Percentiles rank a stretch among this genome's conserved stretches.
phyloP scores from a whole-genome alignment of 306 rosid species.

The Medicago ruthenica region DNA sequence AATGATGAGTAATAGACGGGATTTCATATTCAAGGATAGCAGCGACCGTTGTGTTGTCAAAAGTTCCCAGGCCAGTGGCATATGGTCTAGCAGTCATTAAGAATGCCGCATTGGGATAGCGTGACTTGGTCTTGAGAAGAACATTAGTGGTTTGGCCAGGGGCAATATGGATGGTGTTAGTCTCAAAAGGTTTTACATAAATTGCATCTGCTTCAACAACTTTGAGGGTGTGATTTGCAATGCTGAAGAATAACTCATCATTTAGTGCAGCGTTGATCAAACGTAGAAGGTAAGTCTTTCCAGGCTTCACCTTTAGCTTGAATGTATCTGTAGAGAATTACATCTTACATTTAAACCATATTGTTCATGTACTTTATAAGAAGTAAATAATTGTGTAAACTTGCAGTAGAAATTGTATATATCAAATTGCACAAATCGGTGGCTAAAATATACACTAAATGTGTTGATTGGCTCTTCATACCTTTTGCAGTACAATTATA shows the following conservation, averaged over 20 bases:
- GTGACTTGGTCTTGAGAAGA: slow-evolving; percentile 61
- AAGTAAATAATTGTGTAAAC: not conserved
- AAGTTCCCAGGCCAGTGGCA: slow-evolving; percentile 60
- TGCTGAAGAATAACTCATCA: slow-evolving; percentile 72
- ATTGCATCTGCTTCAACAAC: slow-evolving; percentile 73
- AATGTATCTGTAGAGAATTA: slow-evolving; percentile 57
- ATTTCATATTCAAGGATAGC: slow-evolving; percentile 26
- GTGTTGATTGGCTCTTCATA: slow-evolving; percentile 32
- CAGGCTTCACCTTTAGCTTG: slow-evolving; percentile 63
- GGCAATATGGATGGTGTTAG: slow-evolving; percentile 55
- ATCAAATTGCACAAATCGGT: not conserved
- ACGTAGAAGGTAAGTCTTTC: slow-evolving; percentile 66
- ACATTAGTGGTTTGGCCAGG: slow-evolving; percentile 81
- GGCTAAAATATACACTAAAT: not conserved
- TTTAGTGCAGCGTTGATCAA: slow-evolving; percentile 75
- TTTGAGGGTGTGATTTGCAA: slow-evolving; percentile 72
- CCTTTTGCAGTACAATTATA: slow-evolving; percentile 74
- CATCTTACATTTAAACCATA: not conserved
- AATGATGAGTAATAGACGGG: slow-evolving; percentile 36
- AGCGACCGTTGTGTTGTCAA: slow-evolving; percentile 75
- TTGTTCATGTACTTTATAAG: not conserved
- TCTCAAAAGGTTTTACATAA: slow-evolving; percentile 65
- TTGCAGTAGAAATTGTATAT: not conserved
- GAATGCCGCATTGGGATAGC: slow-evolving; percentile 65
- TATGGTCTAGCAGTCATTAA: slow-evolving; percentile 69